Evolutionary conservation across 2,329 filamentous ascomycete species (phyloP), one percentile per base, ranked within the genome.

Genomic region (Aspergillus chevalieri): DNA sequence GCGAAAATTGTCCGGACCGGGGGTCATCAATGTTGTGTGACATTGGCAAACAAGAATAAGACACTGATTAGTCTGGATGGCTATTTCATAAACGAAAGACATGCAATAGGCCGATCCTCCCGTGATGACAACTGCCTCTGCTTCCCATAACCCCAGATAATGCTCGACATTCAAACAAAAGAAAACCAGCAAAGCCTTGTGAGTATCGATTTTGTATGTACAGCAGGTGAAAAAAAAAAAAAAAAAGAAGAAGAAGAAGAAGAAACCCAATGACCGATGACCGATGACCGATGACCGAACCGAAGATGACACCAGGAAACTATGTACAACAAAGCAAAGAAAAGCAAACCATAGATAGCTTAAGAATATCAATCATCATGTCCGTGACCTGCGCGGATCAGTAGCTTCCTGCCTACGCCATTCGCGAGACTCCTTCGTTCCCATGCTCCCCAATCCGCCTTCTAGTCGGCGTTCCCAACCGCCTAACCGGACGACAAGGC

Each of bases 381-480:
- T 71, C 68, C 83, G 83, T 52, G 84, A 81, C 57, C 85, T 79
- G 63, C 91, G 81, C 42, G 91, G 91, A 75, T 95, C 87, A 55
- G 82, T 74, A 4, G 92, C 90, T 68, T 96, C 90, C 45, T 83
- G 78, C 63, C 81, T 83, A 67, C 90, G 82, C 71, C 85, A 91
- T 58, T 95, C 89, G 52, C 93, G 81, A 65, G 91, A 82, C 77
- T 97, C 92, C 73, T 90, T 95, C 4, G 92, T 97, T 2, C 90
- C 89, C 66, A 97, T 68, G 63, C 89, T 93, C 2, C 92, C 92
- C 52, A 92, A 68, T 0, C 93, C 93, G 3, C 93, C 93, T 66
- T 97, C 91, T 26, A 68, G 63, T 48, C 74, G 68, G 50, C 82
- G 74, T 63, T 85, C 82, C 82, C 82, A 85, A 0, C 82, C 82